phyloP scores from a whole-genome alignment of 257 asterid species.

The Petunia axillaris region DNA sequence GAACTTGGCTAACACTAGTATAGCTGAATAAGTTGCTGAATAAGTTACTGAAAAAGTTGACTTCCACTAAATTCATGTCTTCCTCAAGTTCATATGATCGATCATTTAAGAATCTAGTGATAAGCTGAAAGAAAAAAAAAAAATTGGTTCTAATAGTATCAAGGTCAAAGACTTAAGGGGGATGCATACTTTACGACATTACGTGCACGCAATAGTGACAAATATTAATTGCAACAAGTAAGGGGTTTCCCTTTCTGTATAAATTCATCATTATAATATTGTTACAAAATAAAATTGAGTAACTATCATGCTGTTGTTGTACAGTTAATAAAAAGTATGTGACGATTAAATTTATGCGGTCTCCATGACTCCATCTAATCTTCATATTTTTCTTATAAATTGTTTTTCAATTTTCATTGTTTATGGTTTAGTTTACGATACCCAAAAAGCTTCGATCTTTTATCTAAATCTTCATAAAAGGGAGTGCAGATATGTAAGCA shows the following conservation, averaged over 20 bases:
- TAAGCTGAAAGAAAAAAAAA: background rate
- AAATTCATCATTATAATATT: background rate
- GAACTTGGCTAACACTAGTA: too few relatives aligned
- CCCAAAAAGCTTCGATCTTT: conserved; percentile 19
- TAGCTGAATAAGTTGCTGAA: too few relatives aligned
- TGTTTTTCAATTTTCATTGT: background rate
- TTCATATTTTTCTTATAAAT: background rate
- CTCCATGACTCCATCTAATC: background rate
- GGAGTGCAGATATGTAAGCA: conserved; percentile 32
- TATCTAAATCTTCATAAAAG: conserved; percentile 32
- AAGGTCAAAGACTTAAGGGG: background rate
- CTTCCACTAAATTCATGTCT: background rate
- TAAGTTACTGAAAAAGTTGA: background rate
- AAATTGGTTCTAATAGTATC: background rate
- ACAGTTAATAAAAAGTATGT: too few relatives aligned
- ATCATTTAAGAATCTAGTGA: background rate
- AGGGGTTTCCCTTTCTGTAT: background rate
- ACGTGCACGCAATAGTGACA: background rate
- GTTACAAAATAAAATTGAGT: background rate
- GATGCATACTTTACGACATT: background rate
- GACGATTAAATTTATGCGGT: too few relatives aligned
- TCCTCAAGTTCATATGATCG: background rate
- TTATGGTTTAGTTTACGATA: background rate
- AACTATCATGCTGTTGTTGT: background rate
- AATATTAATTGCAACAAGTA: background rate